Evolutionary conservation across 192 early-diverging fungal genomes (phyloP).

Genomic region (Pilobolus umbonatus): DNA sequence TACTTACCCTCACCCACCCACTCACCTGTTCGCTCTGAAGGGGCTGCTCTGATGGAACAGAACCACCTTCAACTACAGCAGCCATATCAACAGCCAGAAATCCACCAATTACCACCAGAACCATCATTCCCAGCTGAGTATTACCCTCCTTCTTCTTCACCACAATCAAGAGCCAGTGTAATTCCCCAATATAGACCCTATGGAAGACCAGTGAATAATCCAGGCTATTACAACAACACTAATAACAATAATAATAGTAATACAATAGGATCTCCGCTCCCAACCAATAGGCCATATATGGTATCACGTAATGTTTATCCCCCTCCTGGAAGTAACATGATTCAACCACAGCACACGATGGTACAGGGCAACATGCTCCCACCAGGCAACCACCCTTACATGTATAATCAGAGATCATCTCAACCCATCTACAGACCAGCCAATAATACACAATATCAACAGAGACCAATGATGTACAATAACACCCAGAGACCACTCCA

Average conservation of each 20-base stretch:
- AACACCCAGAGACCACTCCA: neutral
- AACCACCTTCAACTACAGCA: constrained; percentile 7
- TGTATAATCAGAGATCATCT: neutral
- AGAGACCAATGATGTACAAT: neutral
- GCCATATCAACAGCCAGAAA: neutral
- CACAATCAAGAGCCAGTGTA: neutral
- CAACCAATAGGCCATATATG: no score
- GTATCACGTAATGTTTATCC: no score
- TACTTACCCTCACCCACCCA: constrained; percentile 33
- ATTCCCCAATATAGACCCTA: constrained; percentile 8
- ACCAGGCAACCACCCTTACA: neutral
- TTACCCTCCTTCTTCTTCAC: neutral
- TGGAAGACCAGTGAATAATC: constrained; percentile 7
- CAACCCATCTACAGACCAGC: constrained; percentile 2
- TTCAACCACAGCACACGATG: neutral
- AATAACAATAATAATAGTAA: constrained; percentile 1
- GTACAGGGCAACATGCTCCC: no score
- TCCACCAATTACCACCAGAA: no score
- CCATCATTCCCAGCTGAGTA: no score
- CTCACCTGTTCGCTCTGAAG: constrained; percentile 18
- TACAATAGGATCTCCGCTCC: neutral
- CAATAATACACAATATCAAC: neutral
- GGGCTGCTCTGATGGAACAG: constrained; percentile 20
- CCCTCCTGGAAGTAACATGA: no score
- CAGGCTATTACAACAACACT: constrained; percentile 7